Evolutionary conservation across 805 yeast genomes (phyloP).

Genomic region (Cyberlindnera xylosilytica): DNA sequence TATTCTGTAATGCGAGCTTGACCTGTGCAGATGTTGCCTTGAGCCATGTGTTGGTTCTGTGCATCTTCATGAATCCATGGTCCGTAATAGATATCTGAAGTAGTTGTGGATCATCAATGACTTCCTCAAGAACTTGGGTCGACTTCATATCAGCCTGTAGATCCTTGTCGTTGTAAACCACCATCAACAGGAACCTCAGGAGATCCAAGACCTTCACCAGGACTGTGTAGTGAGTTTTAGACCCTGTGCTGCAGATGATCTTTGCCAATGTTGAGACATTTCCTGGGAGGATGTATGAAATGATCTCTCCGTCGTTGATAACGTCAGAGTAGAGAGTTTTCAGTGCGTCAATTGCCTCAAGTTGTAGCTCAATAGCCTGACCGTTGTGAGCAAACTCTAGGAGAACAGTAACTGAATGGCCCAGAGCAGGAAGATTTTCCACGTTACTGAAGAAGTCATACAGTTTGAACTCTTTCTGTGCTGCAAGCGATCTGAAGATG

Average conservation of each 20-base stretch:
- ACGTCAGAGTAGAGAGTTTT: conserved; percentile 32
- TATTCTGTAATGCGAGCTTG: conserved; percentile 36
- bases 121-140: conserved; percentile 18
- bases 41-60: conserved; percentile 54
- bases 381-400: conserved; percentile 33
- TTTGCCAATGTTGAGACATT: conserved; percentile 44
- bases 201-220: conserved; percentile 30
- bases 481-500: conserved; percentile 31
- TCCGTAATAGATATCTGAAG: conserved; percentile 19
- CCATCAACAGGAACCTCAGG: conserved; percentile 29
- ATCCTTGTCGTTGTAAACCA: conserved; percentile 42
- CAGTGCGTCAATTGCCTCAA: conserved; percentile 34
- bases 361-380: conserved; percentile 30
- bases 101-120: conserved; percentile 15
- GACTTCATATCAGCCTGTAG: conserved; percentile 28
- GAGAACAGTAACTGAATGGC: conserved; percentile 44
- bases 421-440: conserved; percentile 41
- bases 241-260: conserved; percentile 30
- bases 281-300: conserved; percentile 51
- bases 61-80: conserved; percentile 25
- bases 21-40: conserved; percentile 50
- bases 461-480: conserved; percentile 19
- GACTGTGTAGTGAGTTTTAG: conserved; percentile 37
- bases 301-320: conserved; percentile 43
- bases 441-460: conserved; percentile 30